Evolutionary conservation across 441 rosid genomes (phyloP).

Genomic region (Cnidoscolus chayamansa): DNA sequence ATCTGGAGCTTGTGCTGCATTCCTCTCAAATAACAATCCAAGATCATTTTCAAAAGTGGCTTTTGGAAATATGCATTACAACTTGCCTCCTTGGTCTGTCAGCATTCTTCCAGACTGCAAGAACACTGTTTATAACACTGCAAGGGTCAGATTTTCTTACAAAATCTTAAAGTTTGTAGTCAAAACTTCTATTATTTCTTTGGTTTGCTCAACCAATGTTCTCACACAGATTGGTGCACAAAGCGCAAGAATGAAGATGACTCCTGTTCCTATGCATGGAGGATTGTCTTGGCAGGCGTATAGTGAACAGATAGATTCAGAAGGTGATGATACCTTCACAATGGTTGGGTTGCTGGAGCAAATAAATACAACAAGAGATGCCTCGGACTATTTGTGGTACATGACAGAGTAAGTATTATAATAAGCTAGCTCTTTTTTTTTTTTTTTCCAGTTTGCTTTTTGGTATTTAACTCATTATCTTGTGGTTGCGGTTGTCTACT

Average conservation of each 20-base stretch:
- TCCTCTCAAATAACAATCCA: conserved; percentile 77
- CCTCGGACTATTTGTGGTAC: conserved; percentile 92
- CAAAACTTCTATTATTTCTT: conserved; percentile 1
- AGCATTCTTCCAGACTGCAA: conserved; percentile 99
- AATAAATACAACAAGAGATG: conserved; percentile 87
- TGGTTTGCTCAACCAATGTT: conserved; percentile 22
- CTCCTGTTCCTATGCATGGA: conserved; percentile 68
- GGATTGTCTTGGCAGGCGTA: conserved; percentile 91
- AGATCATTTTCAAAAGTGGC: conserved; percentile 64
- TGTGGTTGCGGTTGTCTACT: neutral
- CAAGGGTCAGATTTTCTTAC: conserved; percentile 54
- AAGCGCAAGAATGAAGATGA: conserved; percentile 81
- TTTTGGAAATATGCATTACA: conserved; percentile 69
- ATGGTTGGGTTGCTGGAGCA: conserved; percentile 85
- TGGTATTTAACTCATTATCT: neutral
- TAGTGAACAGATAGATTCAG: conserved; percentile 63
- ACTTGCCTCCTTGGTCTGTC: conserved; percentile 97
- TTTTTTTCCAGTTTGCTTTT: neutral
- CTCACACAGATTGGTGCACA: conserved; percentile 75
- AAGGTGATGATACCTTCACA: conserved; percentile 61
- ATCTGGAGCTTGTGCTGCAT: conserved; percentile 89
- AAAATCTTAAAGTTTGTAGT: neutral
- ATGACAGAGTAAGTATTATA: conserved; percentile 76
- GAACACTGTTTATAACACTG: conserved; percentile 94
- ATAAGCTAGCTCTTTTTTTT: conserved; percentile 14